phyloP scores from a whole-genome alignment of 2,329 filamentous ascomycete genomes.

The Dactylellina sp. region DNA sequence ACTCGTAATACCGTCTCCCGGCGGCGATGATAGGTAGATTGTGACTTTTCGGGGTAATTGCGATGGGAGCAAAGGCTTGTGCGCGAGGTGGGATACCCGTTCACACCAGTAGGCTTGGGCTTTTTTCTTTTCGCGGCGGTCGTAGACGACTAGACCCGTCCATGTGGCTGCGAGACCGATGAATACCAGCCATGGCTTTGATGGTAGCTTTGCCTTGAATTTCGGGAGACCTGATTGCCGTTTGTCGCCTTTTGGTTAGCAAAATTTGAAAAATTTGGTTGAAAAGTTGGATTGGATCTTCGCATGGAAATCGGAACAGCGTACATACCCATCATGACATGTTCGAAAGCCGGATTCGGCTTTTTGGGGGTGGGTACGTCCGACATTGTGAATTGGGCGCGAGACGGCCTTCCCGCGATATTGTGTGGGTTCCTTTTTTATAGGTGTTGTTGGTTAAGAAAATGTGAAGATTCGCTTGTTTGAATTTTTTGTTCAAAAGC shows the following conservation, averaged over 20 bases:
- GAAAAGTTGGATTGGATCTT: constrained; percentile 29
- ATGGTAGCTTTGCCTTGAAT: constrained; percentile 85
- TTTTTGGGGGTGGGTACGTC: constrained; percentile 48
- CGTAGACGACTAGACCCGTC: constrained; percentile 85
- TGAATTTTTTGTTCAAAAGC: constrained; percentile 36
- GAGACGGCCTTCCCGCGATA: constrained; percentile 1
- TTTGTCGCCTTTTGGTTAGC: constrained; percentile 5
- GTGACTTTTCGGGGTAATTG: constrained; percentile 85
- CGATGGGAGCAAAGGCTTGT: constrained; percentile 77
- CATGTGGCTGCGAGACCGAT: constrained; percentile 81
- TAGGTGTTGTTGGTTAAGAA: constrained; percentile 19
- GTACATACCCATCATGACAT: constrained; percentile 37
- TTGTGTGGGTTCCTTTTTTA: constrained; percentile 13
- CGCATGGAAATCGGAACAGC: neutral
- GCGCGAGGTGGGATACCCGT: constrained; percentile 83
- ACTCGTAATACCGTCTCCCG: constrained; percentile 82
- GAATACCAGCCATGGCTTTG: constrained; percentile 98
- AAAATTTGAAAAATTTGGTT: constrained; percentile 28
- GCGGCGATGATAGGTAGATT: constrained; percentile 85
- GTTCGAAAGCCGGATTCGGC: constrained; percentile 51
- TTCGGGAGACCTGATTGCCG: constrained; percentile 77
- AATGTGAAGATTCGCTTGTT: constrained; percentile 33
- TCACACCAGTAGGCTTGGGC: constrained; percentile 87
- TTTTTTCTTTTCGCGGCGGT: constrained; percentile 87
- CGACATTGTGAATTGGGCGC: constrained; percentile 27